These are phyloP conservation scores for Theobroma grandiflorum DNA, from an alignment of 441 rosid genomes.

Conservation along the genomic window DNA sequence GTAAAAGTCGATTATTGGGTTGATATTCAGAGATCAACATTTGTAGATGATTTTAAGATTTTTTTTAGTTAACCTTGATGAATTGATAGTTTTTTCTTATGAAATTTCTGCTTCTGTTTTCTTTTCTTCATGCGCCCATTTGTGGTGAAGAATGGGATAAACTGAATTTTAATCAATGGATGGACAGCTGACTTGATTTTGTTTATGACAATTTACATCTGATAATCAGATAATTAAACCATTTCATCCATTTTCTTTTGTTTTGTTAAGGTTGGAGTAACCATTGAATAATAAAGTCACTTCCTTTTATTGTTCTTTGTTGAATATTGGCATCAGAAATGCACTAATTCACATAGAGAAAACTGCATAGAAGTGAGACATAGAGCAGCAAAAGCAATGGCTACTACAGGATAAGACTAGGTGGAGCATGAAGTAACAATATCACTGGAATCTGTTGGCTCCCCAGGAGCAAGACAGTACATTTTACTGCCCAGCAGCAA, in stretches of 20 bases:
- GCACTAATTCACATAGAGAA: slow-evolving; percentile 22
- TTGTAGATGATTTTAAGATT: background rate
- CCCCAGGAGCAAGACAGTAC: background rate
- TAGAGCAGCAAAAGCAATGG: slow-evolving; percentile 20
- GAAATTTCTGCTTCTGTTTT: background rate
- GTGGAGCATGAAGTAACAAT: background rate
- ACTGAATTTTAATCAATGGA: background rate
- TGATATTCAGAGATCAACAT: background rate
- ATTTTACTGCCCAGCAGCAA: slow-evolving; percentile 58
- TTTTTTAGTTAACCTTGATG: background rate
- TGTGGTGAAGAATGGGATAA: background rate
- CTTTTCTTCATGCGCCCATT: background rate
- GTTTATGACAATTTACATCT: background rate
- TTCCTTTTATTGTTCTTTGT: slow-evolving; percentile 15
- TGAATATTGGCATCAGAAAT: slow-evolving; percentile 2
- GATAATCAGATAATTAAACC: background rate
- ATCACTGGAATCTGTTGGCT: slow-evolving; percentile 21
- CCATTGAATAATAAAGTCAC: background rate
- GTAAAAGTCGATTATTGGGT: background rate
- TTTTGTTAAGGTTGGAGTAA: slow-evolving; percentile 15
- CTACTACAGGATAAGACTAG: background rate
- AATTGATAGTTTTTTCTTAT: background rate
- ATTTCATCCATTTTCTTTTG: background rate
- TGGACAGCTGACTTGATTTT: background rate
- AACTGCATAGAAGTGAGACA: slow-evolving; percentile 17